Evolutionary conservation across 768 basidiomycete genomes (phyloP).

Genomic region (Podaxis rugospora): DNA sequence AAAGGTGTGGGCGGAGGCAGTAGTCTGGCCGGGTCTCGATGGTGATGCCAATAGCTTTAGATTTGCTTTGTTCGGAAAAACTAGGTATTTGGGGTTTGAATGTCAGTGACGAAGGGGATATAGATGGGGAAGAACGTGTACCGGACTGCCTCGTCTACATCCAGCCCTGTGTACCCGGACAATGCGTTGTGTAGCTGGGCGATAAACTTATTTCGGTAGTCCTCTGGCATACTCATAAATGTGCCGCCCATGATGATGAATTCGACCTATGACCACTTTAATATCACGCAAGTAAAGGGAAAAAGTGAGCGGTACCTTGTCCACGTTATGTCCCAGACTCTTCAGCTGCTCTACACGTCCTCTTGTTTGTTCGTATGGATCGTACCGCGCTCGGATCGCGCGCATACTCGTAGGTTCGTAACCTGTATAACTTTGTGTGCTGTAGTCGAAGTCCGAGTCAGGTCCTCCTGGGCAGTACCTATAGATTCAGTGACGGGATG

Average conservation of each 20-base stretch:
- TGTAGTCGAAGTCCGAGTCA: constrained; percentile 99
- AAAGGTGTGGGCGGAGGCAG: constrained; percentile 93
- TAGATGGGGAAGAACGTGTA: constrained; percentile 21
- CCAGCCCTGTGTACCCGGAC: constrained; percentile 88
- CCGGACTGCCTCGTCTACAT: constrained; percentile 95
- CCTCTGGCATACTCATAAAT: constrained; percentile 99
- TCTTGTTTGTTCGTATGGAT: constrained; percentile 96
- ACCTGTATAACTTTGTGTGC: constrained; percentile 93
- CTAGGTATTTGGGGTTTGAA: constrained; percentile 29
- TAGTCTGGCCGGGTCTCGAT: constrained; percentile 99
- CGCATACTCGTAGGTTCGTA: constrained; percentile 99
- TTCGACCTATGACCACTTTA: constrained; percentile 51
- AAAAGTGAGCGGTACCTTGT: constrained; percentile 62
- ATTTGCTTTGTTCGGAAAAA: constrained; percentile 95
- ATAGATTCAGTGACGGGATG: neutral
- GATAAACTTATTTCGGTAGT: constrained; percentile 89
- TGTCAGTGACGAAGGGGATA: neutral
- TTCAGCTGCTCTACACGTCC: constrained; percentile 95
- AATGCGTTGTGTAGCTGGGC: constrained; percentile 97
- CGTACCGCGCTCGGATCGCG: constrained; percentile 90
- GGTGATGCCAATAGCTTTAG: constrained; percentile 98
- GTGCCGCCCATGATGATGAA: constrained; percentile 98
- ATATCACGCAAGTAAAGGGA: neutral
- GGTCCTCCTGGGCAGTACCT: constrained; percentile 99
- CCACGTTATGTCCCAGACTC: constrained; percentile 93